Percentiles rank a stretch among this genome's conserved stretches.
phyloP scores from a whole-genome alignment of 2,329 filamentous ascomycete species.

The Fusarium sp. region DNA sequence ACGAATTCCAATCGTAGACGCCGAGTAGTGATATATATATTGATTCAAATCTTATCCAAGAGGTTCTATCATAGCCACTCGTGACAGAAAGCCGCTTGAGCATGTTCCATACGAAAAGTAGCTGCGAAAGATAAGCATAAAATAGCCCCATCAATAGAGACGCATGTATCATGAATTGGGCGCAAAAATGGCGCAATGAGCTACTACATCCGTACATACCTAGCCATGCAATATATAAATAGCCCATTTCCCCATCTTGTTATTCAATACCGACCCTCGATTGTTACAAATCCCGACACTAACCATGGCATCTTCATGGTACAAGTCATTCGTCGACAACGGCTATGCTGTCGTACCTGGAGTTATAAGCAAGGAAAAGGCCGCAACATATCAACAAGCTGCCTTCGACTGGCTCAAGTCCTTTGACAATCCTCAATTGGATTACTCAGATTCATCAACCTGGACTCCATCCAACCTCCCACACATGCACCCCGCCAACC shows the following conservation, averaged over 20 bases:
- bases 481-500: neutral
- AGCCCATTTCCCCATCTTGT: neutral
- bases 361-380: neutral
- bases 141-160: neutral
- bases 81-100: too few species aligned
- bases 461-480: neutral
- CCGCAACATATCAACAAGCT: neutral
- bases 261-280: too few species aligned
- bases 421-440: neutral
- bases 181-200: neutral
- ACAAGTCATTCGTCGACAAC: neutral
- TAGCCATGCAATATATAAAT: neutral
- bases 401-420: neutral
- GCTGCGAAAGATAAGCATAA: too few species aligned
- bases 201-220: neutral
- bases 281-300: too few species aligned
- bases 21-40: neutral
- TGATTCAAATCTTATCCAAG: too few species aligned
- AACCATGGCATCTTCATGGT: neutral
- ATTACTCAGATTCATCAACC: neutral
- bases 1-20: neutral
- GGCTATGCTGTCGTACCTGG: neutral
- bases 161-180: neutral
- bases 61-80: too few species aligned
- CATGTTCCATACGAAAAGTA: too few species aligned